These are phyloP conservation scores for Flammula alnicola DNA, from an alignment of 1,284 basidiomycete genomes.

Conservation along the genomic window DNA sequence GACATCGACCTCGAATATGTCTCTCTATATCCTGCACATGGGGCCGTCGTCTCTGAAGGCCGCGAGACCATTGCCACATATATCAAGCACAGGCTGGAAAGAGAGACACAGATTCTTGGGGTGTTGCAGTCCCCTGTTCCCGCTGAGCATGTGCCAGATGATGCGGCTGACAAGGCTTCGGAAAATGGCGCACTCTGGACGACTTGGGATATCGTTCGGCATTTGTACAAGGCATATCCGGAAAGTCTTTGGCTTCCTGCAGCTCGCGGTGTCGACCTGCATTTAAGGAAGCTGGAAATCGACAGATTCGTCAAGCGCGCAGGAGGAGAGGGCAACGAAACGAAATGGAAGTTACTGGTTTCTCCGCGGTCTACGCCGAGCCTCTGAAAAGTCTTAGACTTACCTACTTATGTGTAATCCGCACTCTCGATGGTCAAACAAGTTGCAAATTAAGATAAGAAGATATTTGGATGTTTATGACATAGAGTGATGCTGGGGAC, in stretches of 20 bases:
- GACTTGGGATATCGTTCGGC: conserved; percentile 66
- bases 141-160: conserved; percentile 21
- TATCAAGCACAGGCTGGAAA: conserved; percentile 80
- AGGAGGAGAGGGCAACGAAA: conserved; percentile 52
- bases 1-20: conserved; percentile 40
- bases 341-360: conserved; percentile 35
- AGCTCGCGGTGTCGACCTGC: conserved; percentile 69
- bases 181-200: conserved; percentile 47
- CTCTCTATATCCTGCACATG: conserved; percentile 86
- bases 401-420: no score
- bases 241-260: conserved; percentile 77
- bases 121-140: conserved; percentile 51
- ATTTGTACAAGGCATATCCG: conserved; percentile 75
- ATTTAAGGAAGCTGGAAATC: conserved; percentile 73
- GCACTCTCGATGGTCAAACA: no score
- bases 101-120: conserved; percentile 81
- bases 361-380: conserved; percentile 21
- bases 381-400: no score
- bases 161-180: not conserved
- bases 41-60: conserved; percentile 72
- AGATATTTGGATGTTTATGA: no score
- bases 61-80: conserved; percentile 70
- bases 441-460: no score
- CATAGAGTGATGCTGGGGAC: no score
- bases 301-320: conserved; percentile 63